Base-by-base conservation (phyloP, 768 basidiomycete species). In the Holtermannia corniformis region DNA sequence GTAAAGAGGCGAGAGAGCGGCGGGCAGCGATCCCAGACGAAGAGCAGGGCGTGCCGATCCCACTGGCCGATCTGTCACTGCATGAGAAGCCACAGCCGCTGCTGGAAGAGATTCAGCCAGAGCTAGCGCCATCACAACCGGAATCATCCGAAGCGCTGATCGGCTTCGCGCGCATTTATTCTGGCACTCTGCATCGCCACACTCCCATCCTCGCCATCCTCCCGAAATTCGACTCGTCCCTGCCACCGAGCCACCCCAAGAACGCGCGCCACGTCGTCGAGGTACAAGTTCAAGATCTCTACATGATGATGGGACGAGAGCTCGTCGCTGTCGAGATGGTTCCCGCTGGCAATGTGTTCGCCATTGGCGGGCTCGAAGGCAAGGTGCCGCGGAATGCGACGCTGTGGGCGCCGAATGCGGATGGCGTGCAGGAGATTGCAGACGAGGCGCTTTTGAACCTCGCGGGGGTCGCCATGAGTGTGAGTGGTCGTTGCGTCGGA, bases 291-390 rank as follows among this genome's bases (percentile, higher is more conserved):
- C 79, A 82, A 52, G 83, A 81, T 4, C 72, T 99, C 48, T 99
- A 96, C 72, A 80, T 86, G 46, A 96, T 99, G 89, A 97, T 99
- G 95, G 95, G 95, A 2, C 76, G 88, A 41, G 92, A 96, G 65
- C 77, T 99, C n/a, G 82, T 87, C 0, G 77, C 83, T 0, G 87
- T 93, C 2, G 77, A 86, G 20, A 77, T 76, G 55, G 91, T 97
- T 1, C 79, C 79, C 25, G 91, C 95, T 1, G 95, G 95, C 5
- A 92, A 93, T 66, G 86, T 92, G 3, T 97, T 96, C 59, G 95
- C 92, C 1, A 82, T 96, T 57, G 83, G 77, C 58, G 93, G 95
- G 0, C 72, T 97, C 51, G 87, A 87, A 63, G 87, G 90, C 1
- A 86, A 82, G 61, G 89, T 97, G 1, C 85, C 86, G 79, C 77